Evolutionary conservation across 805 yeast species (phyloP), one percentile per base, ranked within the genome.

Genomic region (Isabelozyma heimii): DNA sequence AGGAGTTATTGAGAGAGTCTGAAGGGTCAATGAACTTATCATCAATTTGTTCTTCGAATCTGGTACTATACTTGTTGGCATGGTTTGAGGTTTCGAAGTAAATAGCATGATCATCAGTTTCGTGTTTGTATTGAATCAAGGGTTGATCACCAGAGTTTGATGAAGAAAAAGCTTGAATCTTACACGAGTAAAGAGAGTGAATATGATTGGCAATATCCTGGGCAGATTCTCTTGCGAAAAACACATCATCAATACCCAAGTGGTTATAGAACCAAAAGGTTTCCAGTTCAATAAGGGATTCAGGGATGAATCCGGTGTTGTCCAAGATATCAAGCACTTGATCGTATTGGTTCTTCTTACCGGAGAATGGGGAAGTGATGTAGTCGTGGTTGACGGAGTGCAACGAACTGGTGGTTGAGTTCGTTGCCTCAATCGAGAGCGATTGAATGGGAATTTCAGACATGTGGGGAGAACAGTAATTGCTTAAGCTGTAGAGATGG

Each of bases 191-290:
- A 47, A 92, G 76, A 8, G 97, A 87, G 61, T 87, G 87, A 58
- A 92, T 89, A 62, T 91, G 91, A 47, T 85, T 80, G 14, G 89
- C 91, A 56, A 92, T 87, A 52, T 85, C 88, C 46, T 79, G 82
- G 12, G 91, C 87, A 5, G 88, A 74, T 63, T 92, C 97, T 53
- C 87, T 82, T 40, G 94, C 94, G 65, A 92, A 91, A 69, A 88
- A 92, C 28, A 89, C 85, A 62, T 91, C 97, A 63, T 91, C 97
- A 51, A 92, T 90, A 26, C 97, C 97, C 55, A 92, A 77, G 39
- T 81, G 70, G 49, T 87, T 82, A 73, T 94, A 94, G 66, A 92
- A 91, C 95, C 97, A 91, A 43, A 77, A 80, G 7, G 92, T 85
- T 70, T 92, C 98, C 47, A 80, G 75, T 68, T 91, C 97, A 55